phyloP scores from a whole-genome alignment of 805 yeast species.

The Zygosaccharomyces bisporus region DNA sequence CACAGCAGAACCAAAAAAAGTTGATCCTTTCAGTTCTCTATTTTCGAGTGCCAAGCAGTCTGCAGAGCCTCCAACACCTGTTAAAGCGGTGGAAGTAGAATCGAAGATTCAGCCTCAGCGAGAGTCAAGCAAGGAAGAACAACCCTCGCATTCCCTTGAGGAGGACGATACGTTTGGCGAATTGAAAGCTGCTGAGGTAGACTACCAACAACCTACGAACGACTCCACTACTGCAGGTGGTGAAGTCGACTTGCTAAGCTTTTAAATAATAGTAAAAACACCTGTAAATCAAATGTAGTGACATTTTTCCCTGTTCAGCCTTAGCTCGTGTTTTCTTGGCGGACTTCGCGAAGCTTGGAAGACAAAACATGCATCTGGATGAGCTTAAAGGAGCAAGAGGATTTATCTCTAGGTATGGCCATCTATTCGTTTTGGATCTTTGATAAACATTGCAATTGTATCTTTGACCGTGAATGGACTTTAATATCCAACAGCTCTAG shows the following conservation, averaged over 20 bases:
- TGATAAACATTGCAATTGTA: constrained; percentile 89
- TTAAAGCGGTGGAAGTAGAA: neutral
- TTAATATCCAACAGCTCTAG: constrained; percentile 31
- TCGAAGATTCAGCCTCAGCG: constrained; percentile 7
- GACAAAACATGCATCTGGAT: neutral
- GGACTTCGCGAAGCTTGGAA: neutral
- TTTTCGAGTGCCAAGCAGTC: constrained; percentile 59
- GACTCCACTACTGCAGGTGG: constrained; percentile 15
- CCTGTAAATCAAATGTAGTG: constrained; percentile 3
- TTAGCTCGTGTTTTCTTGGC: neutral
- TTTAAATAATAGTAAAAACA: constrained; percentile 17
- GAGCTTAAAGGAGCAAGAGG: neutral
- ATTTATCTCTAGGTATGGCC: constrained; percentile 39
- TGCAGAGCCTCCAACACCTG: constrained; percentile 17
- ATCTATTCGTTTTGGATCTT: constrained; percentile 85
- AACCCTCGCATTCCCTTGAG: constrained; percentile 17
- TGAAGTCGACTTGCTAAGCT: constrained; percentile 33
- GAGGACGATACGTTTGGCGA: constrained; percentile 38
- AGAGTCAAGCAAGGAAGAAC: constrained; percentile 6
- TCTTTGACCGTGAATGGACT: constrained; percentile 73
- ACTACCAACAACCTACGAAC: constrained; percentile 6
- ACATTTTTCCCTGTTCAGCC: neutral
- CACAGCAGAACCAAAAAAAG: constrained; percentile 40
- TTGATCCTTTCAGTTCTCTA: constrained; percentile 71
- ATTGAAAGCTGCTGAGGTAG: constrained; percentile 22